Conservation (phyloP, 768 basidiomycete species). For the Phanerodontia chrysosporium region DNA sequence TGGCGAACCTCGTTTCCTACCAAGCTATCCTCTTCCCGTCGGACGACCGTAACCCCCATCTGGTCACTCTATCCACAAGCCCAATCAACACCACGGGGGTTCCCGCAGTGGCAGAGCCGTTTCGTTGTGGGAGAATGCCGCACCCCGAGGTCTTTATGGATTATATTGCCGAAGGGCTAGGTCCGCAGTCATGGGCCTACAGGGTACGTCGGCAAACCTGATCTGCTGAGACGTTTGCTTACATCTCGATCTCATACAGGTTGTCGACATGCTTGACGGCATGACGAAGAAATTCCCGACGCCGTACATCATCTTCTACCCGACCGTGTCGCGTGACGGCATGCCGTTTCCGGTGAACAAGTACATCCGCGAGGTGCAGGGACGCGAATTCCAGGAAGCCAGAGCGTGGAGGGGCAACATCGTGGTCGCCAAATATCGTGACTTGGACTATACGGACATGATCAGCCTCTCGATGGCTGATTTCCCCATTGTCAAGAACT, state of each 20-base stretch:
- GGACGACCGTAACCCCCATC: slow-evolving; percentile 71
- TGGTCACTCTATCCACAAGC: slow-evolving; percentile 76
- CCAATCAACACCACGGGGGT: slow-evolving; percentile 21
- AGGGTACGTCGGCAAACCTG: slow-evolving; percentile 41
- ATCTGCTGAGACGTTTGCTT: not conserved
- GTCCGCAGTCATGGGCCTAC: slow-evolving; percentile 67
- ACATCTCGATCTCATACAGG: slow-evolving; percentile 32
- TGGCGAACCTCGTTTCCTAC: slow-evolving; percentile 63
- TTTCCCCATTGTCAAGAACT: slow-evolving; percentile 79
- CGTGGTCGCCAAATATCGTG: slow-evolving; percentile 65
- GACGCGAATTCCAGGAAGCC: slow-evolving; percentile 50
- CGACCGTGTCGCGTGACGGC: slow-evolving; percentile 68
- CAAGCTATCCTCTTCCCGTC: slow-evolving; percentile 76
- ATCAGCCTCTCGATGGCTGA: slow-evolving; percentile 79
- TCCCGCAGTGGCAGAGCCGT: slow-evolving; percentile 21
- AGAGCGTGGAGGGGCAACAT: slow-evolving; percentile 79
- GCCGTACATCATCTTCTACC: slow-evolving; percentile 82
- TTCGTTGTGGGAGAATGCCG: slow-evolving; percentile 57
- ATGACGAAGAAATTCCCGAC: slow-evolving; percentile 77
- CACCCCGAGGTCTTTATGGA: slow-evolving; percentile 87
- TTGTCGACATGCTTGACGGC: slow-evolving; percentile 70
- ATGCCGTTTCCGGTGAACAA: slow-evolving; percentile 83
- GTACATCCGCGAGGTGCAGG: slow-evolving; percentile 72
- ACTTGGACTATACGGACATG: slow-evolving; percentile 46
- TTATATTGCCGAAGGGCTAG: slow-evolving; percentile 72